A percentile compares a stretch with the other conserved stretches of the same genome.
Conservation (phyloP, 2,329 filamentous ascomycete genomes). For the Trichoderma aggressivum region DNA sequence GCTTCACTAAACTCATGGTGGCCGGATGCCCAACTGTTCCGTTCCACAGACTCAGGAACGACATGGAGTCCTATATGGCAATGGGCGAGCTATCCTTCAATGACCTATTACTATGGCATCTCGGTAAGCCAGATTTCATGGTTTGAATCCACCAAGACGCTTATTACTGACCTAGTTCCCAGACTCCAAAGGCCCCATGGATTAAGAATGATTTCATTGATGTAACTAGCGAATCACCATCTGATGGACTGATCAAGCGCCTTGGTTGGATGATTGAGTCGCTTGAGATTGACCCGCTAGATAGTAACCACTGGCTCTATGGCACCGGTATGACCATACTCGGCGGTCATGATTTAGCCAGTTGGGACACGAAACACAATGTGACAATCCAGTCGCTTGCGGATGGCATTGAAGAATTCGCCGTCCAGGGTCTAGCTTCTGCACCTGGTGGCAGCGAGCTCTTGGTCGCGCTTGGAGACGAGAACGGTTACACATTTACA, state of each 20-base stretch:
- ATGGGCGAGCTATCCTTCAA: slow-evolving; percentile 9
- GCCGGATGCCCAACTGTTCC: slow-evolving; percentile 7
- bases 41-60: not conserved
- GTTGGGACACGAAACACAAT: not conserved
- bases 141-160: not conserved
- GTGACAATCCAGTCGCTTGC: slow-evolving; percentile 13
- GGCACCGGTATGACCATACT: slow-evolving; percentile 9
- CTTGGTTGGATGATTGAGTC: slow-evolving; percentile 13
- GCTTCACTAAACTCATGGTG: slow-evolving; percentile 12
- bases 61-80: slow-evolving; percentile 3
- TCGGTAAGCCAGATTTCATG: not conserved
- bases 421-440: not conserved
- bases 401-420: not conserved
- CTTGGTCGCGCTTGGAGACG: not conserved
- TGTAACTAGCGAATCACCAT: not conserved
- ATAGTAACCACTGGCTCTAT: slow-evolving; percentile 13
- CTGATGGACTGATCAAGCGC: slow-evolving; percentile 4
- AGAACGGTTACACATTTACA: slow-evolving; percentile 4
- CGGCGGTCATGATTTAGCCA: not conserved
- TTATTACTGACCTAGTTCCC: not conserved
- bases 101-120: slow-evolving; percentile 10
- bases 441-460: slow-evolving; percentile 2
- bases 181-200: slow-evolving; percentile 9
- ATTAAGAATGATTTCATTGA: slow-evolving; percentile 14
- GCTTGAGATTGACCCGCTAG: slow-evolving; percentile 1